Evolutionary conservation across 257 asterid species (phyloP).

Genomic region (Plantago ovata): DNA sequence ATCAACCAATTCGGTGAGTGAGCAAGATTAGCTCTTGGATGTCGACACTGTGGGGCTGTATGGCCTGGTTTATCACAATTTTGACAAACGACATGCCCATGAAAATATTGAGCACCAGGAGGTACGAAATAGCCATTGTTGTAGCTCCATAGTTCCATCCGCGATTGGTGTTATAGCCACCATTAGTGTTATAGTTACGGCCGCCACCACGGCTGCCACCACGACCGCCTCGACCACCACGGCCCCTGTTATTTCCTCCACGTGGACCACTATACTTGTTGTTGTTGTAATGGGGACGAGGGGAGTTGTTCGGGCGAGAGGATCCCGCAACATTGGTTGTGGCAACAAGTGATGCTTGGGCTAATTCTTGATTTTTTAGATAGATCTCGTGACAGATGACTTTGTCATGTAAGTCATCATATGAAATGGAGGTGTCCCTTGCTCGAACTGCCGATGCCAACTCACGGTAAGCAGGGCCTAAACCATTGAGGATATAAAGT

Average conservation of each 20-base stretch:
- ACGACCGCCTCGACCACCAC: not conserved
- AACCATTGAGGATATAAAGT: not conserved
- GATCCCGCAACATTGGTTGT: not conserved
- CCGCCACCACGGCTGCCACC: not conserved
- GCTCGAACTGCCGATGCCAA: not conserved
- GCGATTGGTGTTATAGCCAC: too few relatives aligned
- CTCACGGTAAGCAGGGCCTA: not conserved
- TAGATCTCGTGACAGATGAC: not conserved
- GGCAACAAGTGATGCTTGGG: not conserved
- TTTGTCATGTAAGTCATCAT: not conserved
- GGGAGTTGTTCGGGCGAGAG: not conserved
- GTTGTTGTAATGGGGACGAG: not conserved
- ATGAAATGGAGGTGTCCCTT: not conserved
- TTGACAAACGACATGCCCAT: too few relatives aligned
- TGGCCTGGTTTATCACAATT: not conserved
- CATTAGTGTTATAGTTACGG: too few relatives aligned
- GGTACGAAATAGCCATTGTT: too few relatives aligned
- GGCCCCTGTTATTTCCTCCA: not conserved
- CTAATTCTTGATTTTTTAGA: not conserved
- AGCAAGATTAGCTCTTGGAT: not conserved
- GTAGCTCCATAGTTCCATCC: too few relatives aligned
- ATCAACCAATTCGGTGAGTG: slow-evolving; percentile 3
- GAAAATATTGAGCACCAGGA: too few relatives aligned
- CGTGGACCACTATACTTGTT: not conserved
- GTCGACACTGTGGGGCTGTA: not conserved